These are phyloP conservation scores for Triticum monococcum DNA, from an alignment of 176 grass and related monocot species.

Conservation along the genomic window DNA sequence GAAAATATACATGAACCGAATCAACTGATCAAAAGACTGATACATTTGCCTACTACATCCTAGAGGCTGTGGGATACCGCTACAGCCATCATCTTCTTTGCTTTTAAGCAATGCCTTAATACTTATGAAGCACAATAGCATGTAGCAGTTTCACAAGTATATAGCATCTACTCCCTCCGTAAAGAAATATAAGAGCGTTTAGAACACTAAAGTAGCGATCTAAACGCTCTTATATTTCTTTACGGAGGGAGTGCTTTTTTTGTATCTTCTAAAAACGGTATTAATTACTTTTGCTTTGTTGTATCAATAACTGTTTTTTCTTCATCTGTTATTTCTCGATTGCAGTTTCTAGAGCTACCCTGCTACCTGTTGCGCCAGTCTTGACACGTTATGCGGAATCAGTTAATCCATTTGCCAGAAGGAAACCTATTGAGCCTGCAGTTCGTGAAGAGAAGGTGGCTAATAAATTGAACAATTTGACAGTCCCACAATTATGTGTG, in stretches of 20 bases:
- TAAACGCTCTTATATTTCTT: no score
- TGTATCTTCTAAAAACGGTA: not conserved
- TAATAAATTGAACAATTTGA: conserved; percentile 56
- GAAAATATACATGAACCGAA: no score
- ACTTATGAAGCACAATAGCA: conserved; percentile 10
- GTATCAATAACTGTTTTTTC: not conserved
- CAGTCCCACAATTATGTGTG: conserved; percentile 70
- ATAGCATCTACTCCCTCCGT: not conserved
- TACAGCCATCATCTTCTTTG: not conserved
- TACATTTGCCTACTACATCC: no score
- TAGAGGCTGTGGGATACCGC: not conserved
- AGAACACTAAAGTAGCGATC: no score
- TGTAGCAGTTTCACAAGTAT: not conserved
- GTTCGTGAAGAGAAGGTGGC: conserved; percentile 52
- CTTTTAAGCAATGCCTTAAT: not conserved
- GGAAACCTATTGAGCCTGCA: conserved; percentile 47
- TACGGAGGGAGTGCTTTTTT: no score
- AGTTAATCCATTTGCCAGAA: conserved; percentile 74
- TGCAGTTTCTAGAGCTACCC: conserved; percentile 61
- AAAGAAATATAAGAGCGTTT: no score
- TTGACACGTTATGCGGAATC: conserved; percentile 83
- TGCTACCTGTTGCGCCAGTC: conserved; percentile 63
- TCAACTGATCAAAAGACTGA: no score
- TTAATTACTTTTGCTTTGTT: conserved; percentile 23
- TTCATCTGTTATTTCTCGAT: not conserved